Evolutionary conservation across 306 rosid genomes (phyloP).

Genomic region (Prinsepia uniflora): DNA sequence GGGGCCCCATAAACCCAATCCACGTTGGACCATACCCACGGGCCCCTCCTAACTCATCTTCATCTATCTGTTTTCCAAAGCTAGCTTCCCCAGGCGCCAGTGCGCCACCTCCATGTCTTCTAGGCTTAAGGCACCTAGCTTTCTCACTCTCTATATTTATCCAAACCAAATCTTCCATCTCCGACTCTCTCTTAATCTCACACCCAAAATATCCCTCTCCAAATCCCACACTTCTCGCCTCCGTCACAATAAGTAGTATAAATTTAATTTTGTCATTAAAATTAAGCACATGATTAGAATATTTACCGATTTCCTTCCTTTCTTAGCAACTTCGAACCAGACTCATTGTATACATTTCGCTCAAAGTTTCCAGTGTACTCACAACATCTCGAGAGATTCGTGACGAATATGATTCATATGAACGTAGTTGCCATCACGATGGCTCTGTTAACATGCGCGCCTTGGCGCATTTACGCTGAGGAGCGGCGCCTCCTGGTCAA

Average conservation of each 20-base stretch:
- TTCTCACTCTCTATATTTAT: not conserved
- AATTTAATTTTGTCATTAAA: not conserved
- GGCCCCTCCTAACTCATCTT: not conserved
- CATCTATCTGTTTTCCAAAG: not conserved
- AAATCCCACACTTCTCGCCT: too few species aligned
- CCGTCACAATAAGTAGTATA: too few species aligned
- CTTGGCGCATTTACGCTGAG: slow-evolving; percentile 27
- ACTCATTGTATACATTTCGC: too few species aligned
- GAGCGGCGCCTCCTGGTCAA: slow-evolving; percentile 48
- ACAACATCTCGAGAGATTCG: not conserved
- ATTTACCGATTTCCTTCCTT: too few species aligned
- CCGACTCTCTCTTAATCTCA: not conserved
- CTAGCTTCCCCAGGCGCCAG: not conserved
- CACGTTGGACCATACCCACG: not conserved
- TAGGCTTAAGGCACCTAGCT: too few species aligned
- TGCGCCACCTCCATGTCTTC: not conserved
- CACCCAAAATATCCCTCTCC: too few species aligned
- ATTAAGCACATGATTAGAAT: not conserved
- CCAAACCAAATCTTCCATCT: not conserved
- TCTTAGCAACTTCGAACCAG: too few species aligned
- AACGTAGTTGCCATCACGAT: slow-evolving; percentile 27
- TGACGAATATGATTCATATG: slow-evolving; percentile 11
- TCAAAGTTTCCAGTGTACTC: not conserved
- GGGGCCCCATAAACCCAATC: slow-evolving; percentile 15
- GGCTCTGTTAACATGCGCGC: slow-evolving; percentile 27